These are phyloP conservation scores for Smallanthus sonchifolius DNA, from an alignment of 129 eudicot species.

Conservation along the genomic window DNA sequence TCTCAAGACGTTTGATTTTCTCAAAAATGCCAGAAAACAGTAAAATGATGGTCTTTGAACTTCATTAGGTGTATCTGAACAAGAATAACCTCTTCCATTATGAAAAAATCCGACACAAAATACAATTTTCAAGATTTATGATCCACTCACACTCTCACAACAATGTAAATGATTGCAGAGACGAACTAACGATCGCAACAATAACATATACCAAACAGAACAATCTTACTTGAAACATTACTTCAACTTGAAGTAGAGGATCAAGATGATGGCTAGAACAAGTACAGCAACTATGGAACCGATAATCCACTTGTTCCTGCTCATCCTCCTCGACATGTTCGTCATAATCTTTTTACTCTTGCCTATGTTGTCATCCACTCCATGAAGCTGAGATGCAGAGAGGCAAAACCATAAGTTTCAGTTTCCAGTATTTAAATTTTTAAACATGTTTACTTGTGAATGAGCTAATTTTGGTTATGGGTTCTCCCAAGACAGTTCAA, in stretches of 20 bases:
- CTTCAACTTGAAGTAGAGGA: constrained; percentile 59
- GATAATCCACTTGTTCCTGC: constrained; percentile 56
- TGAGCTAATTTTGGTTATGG: neutral
- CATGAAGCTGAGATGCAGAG: constrained; percentile 47
- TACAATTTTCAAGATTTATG: constrained; percentile 12
- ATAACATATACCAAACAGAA: neutral
- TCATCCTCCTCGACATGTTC: constrained; percentile 57
- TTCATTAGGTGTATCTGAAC: neutral
- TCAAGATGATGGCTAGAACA: constrained; percentile 45
- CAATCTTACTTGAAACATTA: constrained; percentile 16
- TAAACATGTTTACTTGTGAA: neutral
- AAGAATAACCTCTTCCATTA: constrained; percentile 18
- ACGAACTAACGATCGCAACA: neutral
- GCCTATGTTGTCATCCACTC: constrained; percentile 62
- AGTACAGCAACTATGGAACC: constrained; percentile 48
- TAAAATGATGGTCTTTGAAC: too few relatives aligned
- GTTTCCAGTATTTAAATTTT: neutral
- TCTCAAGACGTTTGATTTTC: too few relatives aligned
- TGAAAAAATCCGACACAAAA: neutral
- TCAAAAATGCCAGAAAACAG: too few relatives aligned
- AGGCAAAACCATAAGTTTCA: neutral
- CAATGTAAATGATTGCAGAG: constrained; percentile 5
- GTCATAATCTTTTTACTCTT: constrained; percentile 63
- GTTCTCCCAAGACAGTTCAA: neutral
- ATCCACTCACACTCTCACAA: constrained; percentile 15